phyloP scores from a whole-genome alignment of 805 yeast genomes.

The Nakazawaea ambrosiae region DNA sequence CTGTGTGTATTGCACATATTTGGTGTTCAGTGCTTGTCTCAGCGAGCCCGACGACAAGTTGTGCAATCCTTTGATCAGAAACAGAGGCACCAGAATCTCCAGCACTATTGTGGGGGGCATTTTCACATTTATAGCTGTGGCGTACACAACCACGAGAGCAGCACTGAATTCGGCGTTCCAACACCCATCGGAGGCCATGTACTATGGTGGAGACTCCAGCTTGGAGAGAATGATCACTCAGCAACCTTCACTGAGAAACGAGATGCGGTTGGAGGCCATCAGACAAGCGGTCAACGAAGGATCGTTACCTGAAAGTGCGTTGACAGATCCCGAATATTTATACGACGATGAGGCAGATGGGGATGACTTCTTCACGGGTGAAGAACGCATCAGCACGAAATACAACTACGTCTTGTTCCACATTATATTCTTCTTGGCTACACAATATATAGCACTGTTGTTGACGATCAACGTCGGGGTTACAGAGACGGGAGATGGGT shows the following conservation, averaged over 20 bases:
- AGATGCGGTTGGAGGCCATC: conserved; percentile 81
- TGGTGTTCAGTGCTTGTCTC: conserved; percentile 87
- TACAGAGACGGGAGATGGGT: conserved; percentile 75
- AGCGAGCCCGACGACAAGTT: conserved; percentile 92
- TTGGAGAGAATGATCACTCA: conserved; percentile 28
- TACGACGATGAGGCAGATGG: conserved; percentile 55
- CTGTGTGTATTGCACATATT: conserved; percentile 83
- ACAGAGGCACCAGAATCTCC: conserved; percentile 83
- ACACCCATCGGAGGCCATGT: conserved; percentile 23
- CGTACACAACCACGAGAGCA: conserved; percentile 95
- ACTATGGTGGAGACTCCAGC: conserved; percentile 34
- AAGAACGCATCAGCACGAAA: conserved; percentile 55
- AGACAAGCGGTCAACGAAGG: conserved; percentile 96
- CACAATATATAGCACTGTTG: conserved; percentile 93
- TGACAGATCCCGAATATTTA: conserved; percentile 63
- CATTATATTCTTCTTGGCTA: conserved; percentile 85
- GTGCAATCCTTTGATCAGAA: conserved; percentile 89
- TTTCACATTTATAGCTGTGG: conserved; percentile 91
- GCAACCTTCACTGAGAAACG: conserved; percentile 53
- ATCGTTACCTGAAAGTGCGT: conserved; percentile 86
- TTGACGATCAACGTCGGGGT: conserved; percentile 86
- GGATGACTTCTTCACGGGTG: conserved; percentile 44
- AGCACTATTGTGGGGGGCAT: conserved; percentile 85
- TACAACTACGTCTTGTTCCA: conserved; percentile 89
- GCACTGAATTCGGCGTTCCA: conserved; percentile 74